Percentiles rank a stretch among this genome's conserved stretches.
phyloP scores from a whole-genome alignment of 1,139 yeast genomes.

The Spathaspora jeffriesii region DNA sequence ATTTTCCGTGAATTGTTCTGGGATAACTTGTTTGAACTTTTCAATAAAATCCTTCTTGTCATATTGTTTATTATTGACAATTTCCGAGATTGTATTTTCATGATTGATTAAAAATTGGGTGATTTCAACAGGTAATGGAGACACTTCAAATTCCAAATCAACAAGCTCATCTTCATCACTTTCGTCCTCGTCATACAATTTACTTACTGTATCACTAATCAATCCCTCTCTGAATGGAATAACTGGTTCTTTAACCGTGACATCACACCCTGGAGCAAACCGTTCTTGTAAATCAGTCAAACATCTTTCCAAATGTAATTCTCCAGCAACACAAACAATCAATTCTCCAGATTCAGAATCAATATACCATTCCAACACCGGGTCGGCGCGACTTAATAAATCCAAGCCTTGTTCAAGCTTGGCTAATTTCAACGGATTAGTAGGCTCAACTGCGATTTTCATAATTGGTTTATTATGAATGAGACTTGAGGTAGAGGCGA shows the following conservation, averaged over 20 bases:
- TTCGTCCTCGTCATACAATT: constrained; percentile 13
- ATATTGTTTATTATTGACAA: constrained; percentile 17
- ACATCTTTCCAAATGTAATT: constrained; percentile 89
- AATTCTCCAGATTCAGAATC: constrained; percentile 89
- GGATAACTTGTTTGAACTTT: constrained; percentile 30
- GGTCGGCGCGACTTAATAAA: constrained; percentile 84
- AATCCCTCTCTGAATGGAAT: constrained; percentile 95
- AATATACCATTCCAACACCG: constrained; percentile 83
- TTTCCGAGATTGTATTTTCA: constrained; percentile 32
- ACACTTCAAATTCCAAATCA: constrained; percentile 47
- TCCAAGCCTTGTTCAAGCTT: constrained; percentile 78
- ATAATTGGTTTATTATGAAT: constrained; percentile 81
- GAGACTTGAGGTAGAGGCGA: constrained; percentile 55
- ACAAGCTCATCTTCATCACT: constrained; percentile 29
- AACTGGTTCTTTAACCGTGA: constrained; percentile 86
- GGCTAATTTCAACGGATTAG: constrained; percentile 77
- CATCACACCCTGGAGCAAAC: constrained; percentile 84
- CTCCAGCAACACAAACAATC: constrained; percentile 94
- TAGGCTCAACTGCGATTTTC: constrained; percentile 93
- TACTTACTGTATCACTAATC: constrained; percentile 29
- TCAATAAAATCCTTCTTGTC: constrained; percentile 24
- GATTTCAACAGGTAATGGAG: constrained; percentile 57
- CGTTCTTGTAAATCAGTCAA: constrained; percentile 85
- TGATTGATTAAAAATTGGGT: constrained; percentile 51
- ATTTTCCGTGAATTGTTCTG: constrained; percentile 13